phyloP scores from a whole-genome alignment of 225 moss, liverwort and hornwort genomes.

The Physcomitrium patens region DNA sequence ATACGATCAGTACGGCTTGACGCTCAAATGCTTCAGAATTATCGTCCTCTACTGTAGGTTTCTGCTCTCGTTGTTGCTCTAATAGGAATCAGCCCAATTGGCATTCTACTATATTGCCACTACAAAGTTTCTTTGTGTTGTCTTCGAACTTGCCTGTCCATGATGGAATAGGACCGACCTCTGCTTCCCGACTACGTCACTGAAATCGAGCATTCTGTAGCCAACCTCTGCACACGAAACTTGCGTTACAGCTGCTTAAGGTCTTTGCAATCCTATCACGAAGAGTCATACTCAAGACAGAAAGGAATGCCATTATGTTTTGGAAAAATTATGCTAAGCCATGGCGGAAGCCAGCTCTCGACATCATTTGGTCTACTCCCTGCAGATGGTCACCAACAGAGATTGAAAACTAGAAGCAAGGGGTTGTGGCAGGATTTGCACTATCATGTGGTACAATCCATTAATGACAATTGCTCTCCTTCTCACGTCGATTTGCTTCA shows the following conservation, averaged over 20 bases:
- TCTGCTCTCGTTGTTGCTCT: background rate
- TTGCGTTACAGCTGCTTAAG: background rate
- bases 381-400: background rate
- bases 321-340: slow-evolving; percentile 26
- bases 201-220: background rate
- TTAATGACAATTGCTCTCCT: background rate
- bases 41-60: background rate
- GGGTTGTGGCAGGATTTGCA: background rate
- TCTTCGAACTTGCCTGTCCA: too few relatives aligned
- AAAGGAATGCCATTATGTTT: slow-evolving; percentile 58
- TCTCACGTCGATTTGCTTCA: background rate
- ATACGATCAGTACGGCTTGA: background rate
- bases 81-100: too few relatives aligned
- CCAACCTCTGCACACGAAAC: background rate
- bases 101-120: too few relatives aligned
- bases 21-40: background rate
- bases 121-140: too few relatives aligned
- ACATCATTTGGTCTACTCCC: background rate
- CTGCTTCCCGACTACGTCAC: too few relatives aligned
- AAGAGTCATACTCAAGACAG: background rate
- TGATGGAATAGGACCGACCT: too few relatives aligned
- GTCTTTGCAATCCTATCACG: background rate
- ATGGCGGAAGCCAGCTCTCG: slow-evolving; percentile 19
- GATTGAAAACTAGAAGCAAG: background rate
- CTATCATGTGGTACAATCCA: slow-evolving; percentile 4